These are phyloP conservation scores for Capsicum baccatum DNA, from an alignment of 257 asterid genomes.

Conservation along the genomic window DNA sequence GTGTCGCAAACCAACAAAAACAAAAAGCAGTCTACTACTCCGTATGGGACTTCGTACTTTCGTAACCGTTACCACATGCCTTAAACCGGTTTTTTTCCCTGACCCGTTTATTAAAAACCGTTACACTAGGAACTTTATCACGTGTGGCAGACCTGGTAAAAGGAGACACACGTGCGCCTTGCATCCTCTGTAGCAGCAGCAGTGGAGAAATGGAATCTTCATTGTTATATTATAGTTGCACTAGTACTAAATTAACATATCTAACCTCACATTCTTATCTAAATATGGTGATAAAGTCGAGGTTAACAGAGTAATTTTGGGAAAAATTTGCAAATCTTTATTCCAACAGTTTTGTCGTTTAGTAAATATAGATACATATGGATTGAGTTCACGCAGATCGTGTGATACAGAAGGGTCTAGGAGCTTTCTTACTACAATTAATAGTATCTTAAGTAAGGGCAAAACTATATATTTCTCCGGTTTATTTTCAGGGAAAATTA, in stretches of 20 bases:
- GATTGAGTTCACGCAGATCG: slow-evolving; percentile 32
- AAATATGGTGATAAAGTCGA: slow-evolving; percentile 14
- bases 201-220: slow-evolving; percentile 38
- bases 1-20: slow-evolving; percentile 24
- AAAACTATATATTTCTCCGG: too few relatives aligned
- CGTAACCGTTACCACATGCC: slow-evolving; percentile 31
- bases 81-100: neutral
- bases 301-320: slow-evolving; percentile 20
- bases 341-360: slow-evolving; percentile 25
- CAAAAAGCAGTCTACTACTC: neutral
- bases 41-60: slow-evolving; percentile 32
- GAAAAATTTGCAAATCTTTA: neutral
- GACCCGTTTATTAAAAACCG: slow-evolving; percentile 1
- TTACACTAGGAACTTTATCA: slow-evolving; percentile 38
- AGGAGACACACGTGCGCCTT: slow-evolving; percentile 61
- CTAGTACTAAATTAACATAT: slow-evolving; percentile 16
- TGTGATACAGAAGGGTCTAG: slow-evolving; percentile 45
- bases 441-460: neutral
- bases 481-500: too few relatives aligned
- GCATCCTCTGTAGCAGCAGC: slow-evolving; percentile 49
- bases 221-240: neutral
- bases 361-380: neutral
- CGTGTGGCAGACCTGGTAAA: slow-evolving; percentile 41
- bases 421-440: slow-evolving; percentile 30
- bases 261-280: slow-evolving; percentile 32